Conservation (phyloP, 495 filamentous ascomycete species). For the Neurospora hispaniola region DNA sequence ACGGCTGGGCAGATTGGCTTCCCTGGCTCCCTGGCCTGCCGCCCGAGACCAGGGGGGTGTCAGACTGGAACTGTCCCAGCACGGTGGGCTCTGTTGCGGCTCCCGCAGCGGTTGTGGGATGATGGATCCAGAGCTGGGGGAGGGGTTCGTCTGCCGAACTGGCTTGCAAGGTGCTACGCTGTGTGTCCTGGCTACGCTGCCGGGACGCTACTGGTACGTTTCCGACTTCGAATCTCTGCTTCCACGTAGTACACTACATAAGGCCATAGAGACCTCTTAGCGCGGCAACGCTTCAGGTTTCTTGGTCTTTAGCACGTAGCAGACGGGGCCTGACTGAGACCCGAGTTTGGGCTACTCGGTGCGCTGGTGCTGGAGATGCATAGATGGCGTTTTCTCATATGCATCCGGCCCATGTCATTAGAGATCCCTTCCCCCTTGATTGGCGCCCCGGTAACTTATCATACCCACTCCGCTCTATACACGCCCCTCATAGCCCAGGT, state of each 20-base stretch:
- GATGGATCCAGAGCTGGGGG: not conserved
- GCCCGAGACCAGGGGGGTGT: not conserved
- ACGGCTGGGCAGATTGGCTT: not conserved
- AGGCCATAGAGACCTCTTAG: not conserved
- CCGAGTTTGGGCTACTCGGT: not conserved
- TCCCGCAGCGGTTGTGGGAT: not conserved
- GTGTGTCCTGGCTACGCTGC: not conserved
- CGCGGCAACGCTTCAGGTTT: not conserved
- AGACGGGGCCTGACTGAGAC: not conserved
- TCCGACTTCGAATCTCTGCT: not conserved
- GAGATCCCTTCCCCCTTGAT: constrained; percentile 13
- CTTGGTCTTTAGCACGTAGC: not conserved
- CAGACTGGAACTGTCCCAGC: not conserved
- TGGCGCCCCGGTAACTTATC: constrained; percentile 8
- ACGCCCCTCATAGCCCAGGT: constrained; percentile 6
- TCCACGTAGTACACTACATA: not conserved
- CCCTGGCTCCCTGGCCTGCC: not conserved
- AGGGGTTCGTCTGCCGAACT: not conserved
- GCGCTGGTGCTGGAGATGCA: constrained; percentile 15
- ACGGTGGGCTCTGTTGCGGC: not conserved
- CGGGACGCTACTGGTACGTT: not conserved
- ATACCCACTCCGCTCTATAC: constrained; percentile 12
- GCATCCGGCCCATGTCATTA: constrained; percentile 13
- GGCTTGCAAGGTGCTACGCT: not conserved
- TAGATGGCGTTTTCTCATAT: constrained; percentile 17